Evolutionary conservation across 331 rosid species (phyloP).

Genomic region (Dryas integrifolia): DNA sequence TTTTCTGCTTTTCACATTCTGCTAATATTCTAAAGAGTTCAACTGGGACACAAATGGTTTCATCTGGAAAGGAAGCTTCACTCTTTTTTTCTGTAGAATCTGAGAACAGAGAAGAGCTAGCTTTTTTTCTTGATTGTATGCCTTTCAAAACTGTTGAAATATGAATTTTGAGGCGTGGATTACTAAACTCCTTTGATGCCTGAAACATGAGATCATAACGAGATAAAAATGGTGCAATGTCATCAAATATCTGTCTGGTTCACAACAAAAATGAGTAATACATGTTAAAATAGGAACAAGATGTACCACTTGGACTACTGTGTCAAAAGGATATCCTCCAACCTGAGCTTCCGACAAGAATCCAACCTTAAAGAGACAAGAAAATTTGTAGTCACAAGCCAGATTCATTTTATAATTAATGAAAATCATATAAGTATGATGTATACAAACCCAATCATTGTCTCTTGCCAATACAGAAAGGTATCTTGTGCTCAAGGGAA

Average conservation of each 20-base stretch:
- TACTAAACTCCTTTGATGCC: slow-evolving; percentile 93
- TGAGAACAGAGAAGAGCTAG: slow-evolving; percentile 48
- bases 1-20: slow-evolving; percentile 70
- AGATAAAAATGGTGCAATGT: slow-evolving; percentile 27
- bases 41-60: slow-evolving; percentile 61
- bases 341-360: slow-evolving; percentile 89
- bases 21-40: slow-evolving; percentile 90
- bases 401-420: slow-evolving; percentile 12
- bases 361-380: slow-evolving; percentile 61
- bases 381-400: slow-evolving; percentile 11
- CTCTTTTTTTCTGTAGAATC: slow-evolving; percentile 58
- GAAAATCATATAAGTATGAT: background rate
- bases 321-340: slow-evolving; percentile 82
- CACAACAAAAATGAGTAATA: slow-evolving; percentile 9
- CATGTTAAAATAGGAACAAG: slow-evolving; percentile 21
- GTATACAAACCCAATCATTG: slow-evolving; percentile 78
- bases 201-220: slow-evolving; percentile 35
- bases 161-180: slow-evolving; percentile 81
- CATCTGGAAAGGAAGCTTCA: slow-evolving; percentile 54
- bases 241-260: background rate
- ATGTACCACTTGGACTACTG: slow-evolving; percentile 67
- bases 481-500: slow-evolving; percentile 82
- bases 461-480: slow-evolving; percentile 85
- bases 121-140: slow-evolving; percentile 74
- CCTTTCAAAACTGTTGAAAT: slow-evolving; percentile 81